These are phyloP conservation scores for Botrytis fragariae DNA, from an alignment of 2,329 filamentous ascomycete genomes.

Conservation along the genomic window DNA sequence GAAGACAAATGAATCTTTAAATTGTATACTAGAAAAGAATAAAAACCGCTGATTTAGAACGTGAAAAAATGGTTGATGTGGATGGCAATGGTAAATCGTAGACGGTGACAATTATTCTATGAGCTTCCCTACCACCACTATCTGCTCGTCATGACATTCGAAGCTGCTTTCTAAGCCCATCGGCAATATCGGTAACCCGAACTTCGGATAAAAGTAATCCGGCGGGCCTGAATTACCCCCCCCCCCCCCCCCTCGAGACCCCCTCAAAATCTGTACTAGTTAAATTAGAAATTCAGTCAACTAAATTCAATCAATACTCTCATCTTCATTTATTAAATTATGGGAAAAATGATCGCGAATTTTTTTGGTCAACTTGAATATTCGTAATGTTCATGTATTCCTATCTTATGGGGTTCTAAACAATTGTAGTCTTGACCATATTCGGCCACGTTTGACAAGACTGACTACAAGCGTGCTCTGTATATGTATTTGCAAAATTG, in stretches of 20 bases:
- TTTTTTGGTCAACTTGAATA: background rate
- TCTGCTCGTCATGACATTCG: slow-evolving; percentile 20
- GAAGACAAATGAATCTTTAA: background rate
- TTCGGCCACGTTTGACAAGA: background rate
- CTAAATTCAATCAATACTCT: background rate
- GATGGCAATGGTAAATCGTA: slow-evolving; percentile 11
- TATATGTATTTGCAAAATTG: background rate
- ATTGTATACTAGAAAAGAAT: background rate
- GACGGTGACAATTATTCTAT: slow-evolving; percentile 11
- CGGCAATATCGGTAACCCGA: slow-evolving; percentile 16
- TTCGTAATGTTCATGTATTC: background rate
- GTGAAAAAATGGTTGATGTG: slow-evolving; percentile 1
- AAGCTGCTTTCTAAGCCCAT: slow-evolving; percentile 20
- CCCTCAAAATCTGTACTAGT: background rate
- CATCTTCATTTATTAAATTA: background rate
- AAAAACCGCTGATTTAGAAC: background rate
- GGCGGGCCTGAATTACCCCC: background rate
- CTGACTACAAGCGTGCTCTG: background rate
- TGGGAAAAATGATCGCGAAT: background rate
- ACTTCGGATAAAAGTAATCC: slow-evolving; percentile 13
- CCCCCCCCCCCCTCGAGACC: background rate
- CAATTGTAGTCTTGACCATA: background rate
- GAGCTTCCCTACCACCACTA: slow-evolving; percentile 18
- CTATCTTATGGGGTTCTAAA: background rate
- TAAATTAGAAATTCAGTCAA: background rate